Conservation (phyloP, 2,329 filamentous ascomycete species). For the Ophiostoma tasmaniense region DNA sequence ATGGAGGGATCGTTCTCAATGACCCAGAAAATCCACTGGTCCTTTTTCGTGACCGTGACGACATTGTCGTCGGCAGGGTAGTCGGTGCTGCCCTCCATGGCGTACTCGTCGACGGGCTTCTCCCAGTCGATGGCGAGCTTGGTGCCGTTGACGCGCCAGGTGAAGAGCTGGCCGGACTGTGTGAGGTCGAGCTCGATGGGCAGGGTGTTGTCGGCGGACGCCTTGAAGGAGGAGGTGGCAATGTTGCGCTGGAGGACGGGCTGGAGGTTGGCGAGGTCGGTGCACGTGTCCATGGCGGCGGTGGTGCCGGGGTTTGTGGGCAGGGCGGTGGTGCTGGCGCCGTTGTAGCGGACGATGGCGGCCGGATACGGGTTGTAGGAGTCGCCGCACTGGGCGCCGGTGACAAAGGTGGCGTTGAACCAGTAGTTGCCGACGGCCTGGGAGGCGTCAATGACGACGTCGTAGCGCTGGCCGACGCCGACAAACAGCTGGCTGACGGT, state of each 20-base stretch:
- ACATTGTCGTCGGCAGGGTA: constrained; percentile 11
- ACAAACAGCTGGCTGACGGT: constrained; percentile 42
- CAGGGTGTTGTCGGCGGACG: constrained; percentile 17
- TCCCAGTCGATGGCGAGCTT: constrained; percentile 30
- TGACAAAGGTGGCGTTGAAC: constrained; percentile 25
- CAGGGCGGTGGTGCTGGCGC: constrained; percentile 23
- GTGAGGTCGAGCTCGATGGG: constrained; percentile 25
- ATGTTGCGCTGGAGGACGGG: constrained; percentile 21
- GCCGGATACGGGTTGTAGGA: constrained; percentile 27
- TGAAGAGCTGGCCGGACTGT: constrained; percentile 27
- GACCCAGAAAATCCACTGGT: constrained; percentile 20
- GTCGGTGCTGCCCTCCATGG: constrained; percentile 23
- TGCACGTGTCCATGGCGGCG: constrained; percentile 17
- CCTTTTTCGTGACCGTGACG: constrained; percentile 18
- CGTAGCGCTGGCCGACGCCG: constrained; percentile 38
- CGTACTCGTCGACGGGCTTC: constrained; percentile 30
- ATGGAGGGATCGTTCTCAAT: constrained; percentile 17
- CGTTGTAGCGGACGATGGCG: constrained; percentile 33
- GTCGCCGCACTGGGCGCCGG: constrained; percentile 20
- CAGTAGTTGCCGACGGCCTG: constrained; percentile 27
- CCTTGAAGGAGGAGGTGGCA: constrained; percentile 16
- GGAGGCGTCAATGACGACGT: constrained; percentile 38
- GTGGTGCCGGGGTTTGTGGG: constrained; percentile 27
- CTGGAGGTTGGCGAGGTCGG: constrained; percentile 18
- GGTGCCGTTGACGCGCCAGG: constrained; percentile 25